Evolutionary conservation across 2,329 filamentous ascomycete genomes (phyloP).

Genomic region (Curvularia hawaiiensis): DNA sequence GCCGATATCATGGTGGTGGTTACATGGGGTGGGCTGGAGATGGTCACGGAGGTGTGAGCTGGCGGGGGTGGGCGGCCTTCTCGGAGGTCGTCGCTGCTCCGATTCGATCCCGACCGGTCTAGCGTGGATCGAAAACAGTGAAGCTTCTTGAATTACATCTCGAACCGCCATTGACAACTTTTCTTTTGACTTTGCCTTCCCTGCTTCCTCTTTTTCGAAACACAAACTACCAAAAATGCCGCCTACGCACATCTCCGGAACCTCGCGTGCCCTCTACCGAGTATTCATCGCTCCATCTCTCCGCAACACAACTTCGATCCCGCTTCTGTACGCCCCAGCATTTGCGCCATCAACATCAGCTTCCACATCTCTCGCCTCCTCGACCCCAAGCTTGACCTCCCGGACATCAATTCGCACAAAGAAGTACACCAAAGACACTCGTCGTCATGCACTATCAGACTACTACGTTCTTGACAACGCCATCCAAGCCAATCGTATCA

Average conservation of each 20-base stretch:
- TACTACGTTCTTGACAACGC: constrained; percentile 54
- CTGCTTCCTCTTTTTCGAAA: too few relatives aligned
- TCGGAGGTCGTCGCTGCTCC: constrained; percentile 25
- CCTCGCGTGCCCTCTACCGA: constrained; percentile 50
- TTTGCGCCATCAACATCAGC: constrained; percentile 20
- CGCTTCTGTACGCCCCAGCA: constrained; percentile 26
- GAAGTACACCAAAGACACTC: constrained; percentile 33
- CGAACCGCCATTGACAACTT: background rate
- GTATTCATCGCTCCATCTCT: constrained; percentile 51
- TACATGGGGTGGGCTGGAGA: constrained; percentile 22
- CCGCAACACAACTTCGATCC: constrained; percentile 22
- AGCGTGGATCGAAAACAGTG: constrained; percentile 8
- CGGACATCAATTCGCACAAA: constrained; percentile 27
- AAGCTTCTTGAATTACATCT: constrained; percentile 4
- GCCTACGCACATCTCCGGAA: constrained; percentile 38
- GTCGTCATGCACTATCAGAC: constrained; percentile 46
- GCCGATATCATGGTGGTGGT: constrained; percentile 30
- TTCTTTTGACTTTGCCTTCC: constrained; percentile 1
- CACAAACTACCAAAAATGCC: constrained; percentile 27
- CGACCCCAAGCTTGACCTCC: constrained; percentile 13
- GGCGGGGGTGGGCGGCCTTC: constrained; percentile 12
- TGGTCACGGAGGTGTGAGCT: constrained; percentile 16
- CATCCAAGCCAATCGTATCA: constrained; percentile 53
- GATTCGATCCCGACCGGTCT: constrained; percentile 22
- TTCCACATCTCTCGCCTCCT: constrained; percentile 6